Base-by-base conservation (phyloP, 2,329 filamentous ascomycete species). In the Fusarium chuoi region DNA sequence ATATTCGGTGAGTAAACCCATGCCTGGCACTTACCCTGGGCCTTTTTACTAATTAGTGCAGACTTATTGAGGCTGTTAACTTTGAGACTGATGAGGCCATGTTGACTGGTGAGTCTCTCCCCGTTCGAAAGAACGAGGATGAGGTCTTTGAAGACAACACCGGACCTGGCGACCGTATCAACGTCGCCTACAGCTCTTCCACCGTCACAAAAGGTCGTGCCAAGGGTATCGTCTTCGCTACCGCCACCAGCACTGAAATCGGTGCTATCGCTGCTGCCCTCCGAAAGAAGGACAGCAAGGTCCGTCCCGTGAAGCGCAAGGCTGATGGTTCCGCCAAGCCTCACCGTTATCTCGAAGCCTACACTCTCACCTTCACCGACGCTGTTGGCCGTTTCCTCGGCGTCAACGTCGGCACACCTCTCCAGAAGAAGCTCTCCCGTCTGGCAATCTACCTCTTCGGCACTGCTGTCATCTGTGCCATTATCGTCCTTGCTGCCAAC, bases 401-500 rank as follows among this genome's bases (percentile, higher is more conserved):
- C 58, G 87, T 93, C 67, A 91, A 89, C 62, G 87, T 92, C 18
- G 92, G 92, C 52, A 93, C 92, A 17, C 92, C 92, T 7, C 85
- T 94, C 24, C 91, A 93, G 80, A 87, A 88, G 75, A 93, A 92
- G 77, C 84, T 94, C 22, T 92, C 91, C 54, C 89, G 89, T 79
- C 86, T 94, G 56, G 92, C 92, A 28, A 85, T 93, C 24, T 80
- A 92, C 6, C 86, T 93, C 4, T 93, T 94, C 77, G 86, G 85
- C 36, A 87, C 92, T 58, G 92, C 92, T 6, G 88, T 94, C 18
- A 77, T 93, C 33, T 92, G 91, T 70, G 91, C 91, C 14, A 88
- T 94, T 73, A 89, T 94, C 75, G 91, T 93, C 44, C 86, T 93
- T 51, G 91, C 85, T 12, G 89, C 91, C 61, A 93, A 92, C 80